These are phyloP conservation scores for Phytomonas francai DNA, from an alignment of 208 protist species.

Conservation along the genomic window DNA sequence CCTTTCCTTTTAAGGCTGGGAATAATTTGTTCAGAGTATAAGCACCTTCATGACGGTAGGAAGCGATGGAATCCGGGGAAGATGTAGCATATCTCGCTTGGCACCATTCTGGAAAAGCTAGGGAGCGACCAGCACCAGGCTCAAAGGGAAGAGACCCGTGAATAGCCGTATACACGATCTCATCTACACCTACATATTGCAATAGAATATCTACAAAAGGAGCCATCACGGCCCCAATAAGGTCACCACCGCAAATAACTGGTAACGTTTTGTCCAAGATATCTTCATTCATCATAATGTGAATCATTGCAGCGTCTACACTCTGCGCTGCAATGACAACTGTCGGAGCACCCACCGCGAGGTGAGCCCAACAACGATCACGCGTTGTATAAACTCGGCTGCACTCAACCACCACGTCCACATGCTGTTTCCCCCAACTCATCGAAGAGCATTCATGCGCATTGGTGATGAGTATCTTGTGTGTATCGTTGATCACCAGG, in stretches of 20 bases:
- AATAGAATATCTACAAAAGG: constrained; percentile 93
- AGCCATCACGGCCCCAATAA: constrained; percentile 98
- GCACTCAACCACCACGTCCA: constrained; percentile 95
- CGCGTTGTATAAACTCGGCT: constrained; percentile 96
- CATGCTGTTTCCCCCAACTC: constrained; percentile 84
- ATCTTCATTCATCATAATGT: constrained; percentile 93
- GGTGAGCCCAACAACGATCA: constrained; percentile 84
- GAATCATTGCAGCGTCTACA: constrained; percentile 89
- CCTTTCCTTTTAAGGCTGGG: constrained; percentile 51
- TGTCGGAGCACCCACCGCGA: constrained; percentile 92
- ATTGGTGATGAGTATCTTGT: constrained; percentile 22
- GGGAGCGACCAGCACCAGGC: constrained; percentile 92
- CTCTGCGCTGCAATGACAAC: constrained; percentile 98
- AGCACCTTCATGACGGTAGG: constrained; percentile 91
- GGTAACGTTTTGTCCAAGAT: constrained; percentile 43
- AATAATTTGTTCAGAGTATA: constrained; percentile 94
- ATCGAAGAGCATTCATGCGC: constrained; percentile 83
- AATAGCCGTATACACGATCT: constrained; percentile 97
- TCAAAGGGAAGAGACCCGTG: constrained; percentile 94
- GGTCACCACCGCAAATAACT: constrained; percentile 95
- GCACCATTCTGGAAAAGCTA: constrained; percentile 92
- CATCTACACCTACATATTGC: constrained; percentile 91
- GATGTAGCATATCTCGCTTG: constrained; percentile 66
- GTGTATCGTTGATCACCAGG: constrained; percentile 36
- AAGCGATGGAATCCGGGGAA: constrained; percentile 91